Percentiles rank a stretch among this genome's conserved stretches.
Conservation (phyloP, 1,139 yeast genomes). For the Suhomyces bribrorum region DNA sequence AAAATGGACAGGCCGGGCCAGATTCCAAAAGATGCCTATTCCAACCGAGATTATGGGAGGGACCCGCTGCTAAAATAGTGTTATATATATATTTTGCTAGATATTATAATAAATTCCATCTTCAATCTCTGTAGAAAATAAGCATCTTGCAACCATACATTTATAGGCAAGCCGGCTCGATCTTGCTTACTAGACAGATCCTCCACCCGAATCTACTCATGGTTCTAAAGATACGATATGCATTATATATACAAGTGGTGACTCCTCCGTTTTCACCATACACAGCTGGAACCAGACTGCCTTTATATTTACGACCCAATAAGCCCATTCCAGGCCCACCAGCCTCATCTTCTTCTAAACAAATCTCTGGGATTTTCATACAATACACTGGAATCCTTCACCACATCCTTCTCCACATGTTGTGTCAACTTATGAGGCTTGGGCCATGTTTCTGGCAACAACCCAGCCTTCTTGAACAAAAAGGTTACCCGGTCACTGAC, state of each 20-base stretch:
- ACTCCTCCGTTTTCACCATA: no score
- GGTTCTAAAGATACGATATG: neutral
- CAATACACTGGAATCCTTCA: conserved; percentile 28
- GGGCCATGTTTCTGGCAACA: conserved; percentile 77
- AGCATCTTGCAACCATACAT: no score
- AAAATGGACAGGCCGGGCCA: neutral
- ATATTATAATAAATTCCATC: no score
- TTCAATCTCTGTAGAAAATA: no score
- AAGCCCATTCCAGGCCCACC: neutral
- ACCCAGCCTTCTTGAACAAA: conserved; percentile 76
- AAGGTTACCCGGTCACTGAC: conserved; percentile 82
- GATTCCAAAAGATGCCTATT: no score
- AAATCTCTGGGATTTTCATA: conserved; percentile 38
- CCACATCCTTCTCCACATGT: conserved; percentile 32
- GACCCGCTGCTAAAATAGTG: no score
- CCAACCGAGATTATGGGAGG: no score
- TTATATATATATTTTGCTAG: no score
- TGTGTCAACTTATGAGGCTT: conserved; percentile 39
- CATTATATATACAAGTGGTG: conserved; percentile 1
- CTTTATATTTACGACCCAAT: no score
- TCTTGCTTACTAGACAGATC: no score
- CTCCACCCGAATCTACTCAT: neutral
- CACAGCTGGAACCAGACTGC: no score
- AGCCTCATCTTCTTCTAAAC: conserved; percentile 32
- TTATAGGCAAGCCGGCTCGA: no score